A percentile compares a stretch with the other conserved stretches of the same genome.
Conservation (phyloP, 129 eudicot genomes). For the Saposhnikovia divaricata region DNA sequence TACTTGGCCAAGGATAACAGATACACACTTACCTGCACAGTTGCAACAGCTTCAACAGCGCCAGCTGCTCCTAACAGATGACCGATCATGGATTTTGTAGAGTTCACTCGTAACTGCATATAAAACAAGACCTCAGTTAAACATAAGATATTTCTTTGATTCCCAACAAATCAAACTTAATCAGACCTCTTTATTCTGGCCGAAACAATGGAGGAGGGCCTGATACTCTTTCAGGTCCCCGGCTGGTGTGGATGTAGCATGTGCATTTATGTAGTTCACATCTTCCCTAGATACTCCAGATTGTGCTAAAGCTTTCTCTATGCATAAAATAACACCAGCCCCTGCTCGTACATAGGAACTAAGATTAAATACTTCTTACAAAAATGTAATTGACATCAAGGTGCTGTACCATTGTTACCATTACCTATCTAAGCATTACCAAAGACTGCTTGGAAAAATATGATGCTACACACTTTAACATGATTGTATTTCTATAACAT, state of each 20-base stretch:
- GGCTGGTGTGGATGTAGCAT: constrained; percentile 95
- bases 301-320: constrained; percentile 89
- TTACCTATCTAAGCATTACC: neutral
- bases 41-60: constrained; percentile 54
- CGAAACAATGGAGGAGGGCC: constrained; percentile 84
- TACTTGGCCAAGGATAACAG: neutral
- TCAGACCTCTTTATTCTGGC: constrained; percentile 40
- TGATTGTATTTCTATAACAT: neutral
- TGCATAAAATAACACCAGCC: constrained; percentile 70
- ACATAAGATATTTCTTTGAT: neutral
- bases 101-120: constrained; percentile 38
- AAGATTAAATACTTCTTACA: neutral
- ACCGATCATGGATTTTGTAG: constrained; percentile 46
- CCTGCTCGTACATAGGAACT: constrained; percentile 35
- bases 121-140: neutral
- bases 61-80: constrained; percentile 54
- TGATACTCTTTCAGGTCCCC: constrained; percentile 92
- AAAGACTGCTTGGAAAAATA: neutral
- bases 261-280: constrained; percentile 91
- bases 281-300: constrained; percentile 88
- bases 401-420: neutral
- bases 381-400: neutral
- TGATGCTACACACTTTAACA: neutral
- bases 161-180: neutral
- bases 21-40: constrained; percentile 27